A percentile compares a stretch with the other conserved stretches of the same genome.
Evolutionary conservation across 768 basidiomycete species (phyloP).

Genomic region (Boletus rubescentipes): DNA sequence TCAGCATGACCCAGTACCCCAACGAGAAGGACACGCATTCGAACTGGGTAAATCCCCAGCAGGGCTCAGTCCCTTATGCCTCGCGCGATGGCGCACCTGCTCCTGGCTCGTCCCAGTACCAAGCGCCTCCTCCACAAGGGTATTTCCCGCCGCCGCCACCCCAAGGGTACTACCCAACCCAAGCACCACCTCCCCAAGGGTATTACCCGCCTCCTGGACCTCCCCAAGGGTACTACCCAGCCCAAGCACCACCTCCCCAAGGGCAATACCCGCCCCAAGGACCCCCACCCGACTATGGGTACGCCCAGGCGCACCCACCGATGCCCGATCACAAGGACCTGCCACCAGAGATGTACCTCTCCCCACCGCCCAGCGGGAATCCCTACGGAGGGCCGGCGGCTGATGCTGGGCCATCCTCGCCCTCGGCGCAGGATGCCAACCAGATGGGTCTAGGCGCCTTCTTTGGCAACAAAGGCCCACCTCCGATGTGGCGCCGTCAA

Average conservation of each 20-base stretch:
- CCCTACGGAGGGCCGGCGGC: background rate
- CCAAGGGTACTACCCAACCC: background rate
- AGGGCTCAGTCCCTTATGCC: background rate
- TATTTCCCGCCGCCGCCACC: background rate
- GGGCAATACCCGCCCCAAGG: conserved; percentile 6
- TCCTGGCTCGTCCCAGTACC: background rate
- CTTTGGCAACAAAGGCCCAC: conserved; percentile 29
- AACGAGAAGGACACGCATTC: conserved; percentile 25
- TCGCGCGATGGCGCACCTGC: conserved; percentile 8
- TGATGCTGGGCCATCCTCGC: background rate
- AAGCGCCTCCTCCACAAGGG: conserved; percentile 1
- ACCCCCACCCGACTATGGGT: conserved; percentile 14
- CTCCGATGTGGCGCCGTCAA: conserved; percentile 27
- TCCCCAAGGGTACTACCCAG: background rate
- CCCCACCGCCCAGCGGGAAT: background rate
- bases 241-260: background rate
- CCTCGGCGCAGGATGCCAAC: background rate
- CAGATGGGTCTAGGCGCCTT: conserved; percentile 23
- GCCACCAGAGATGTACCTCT: background rate
- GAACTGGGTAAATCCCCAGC: conserved; percentile 9
- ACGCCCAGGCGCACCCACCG: conserved; percentile 5
- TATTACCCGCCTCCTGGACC: background rate
- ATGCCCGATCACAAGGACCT: background rate
- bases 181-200: conserved; percentile 1
- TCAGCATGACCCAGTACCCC: conserved; percentile 22